A percentile compares a stretch with the other conserved stretches of the same genome.
phyloP scores from a whole-genome alignment of 2,329 filamentous ascomycete genomes.

The Diaporthe vaccinii region DNA sequence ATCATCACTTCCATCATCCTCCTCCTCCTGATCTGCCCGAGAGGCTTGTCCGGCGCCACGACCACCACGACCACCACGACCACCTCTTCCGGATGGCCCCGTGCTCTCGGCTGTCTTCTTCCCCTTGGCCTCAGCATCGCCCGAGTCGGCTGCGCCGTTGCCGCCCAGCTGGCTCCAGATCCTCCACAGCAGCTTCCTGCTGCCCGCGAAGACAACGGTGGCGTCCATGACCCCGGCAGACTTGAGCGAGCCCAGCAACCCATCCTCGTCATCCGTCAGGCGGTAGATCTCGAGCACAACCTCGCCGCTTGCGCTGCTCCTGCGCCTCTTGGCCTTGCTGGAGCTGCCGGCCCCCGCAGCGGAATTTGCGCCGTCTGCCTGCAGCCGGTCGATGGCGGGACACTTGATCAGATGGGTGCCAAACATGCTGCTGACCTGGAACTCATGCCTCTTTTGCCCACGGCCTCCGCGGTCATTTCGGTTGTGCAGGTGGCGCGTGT shows the following conservation, averaged over 20 bases:
- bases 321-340: conserved; percentile 10
- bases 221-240: conserved; percentile 37
- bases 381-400: conserved; percentile 33
- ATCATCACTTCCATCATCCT: not conserved
- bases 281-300: conserved; percentile 44
- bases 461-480: conserved; percentile 41
- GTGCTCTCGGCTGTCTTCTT: conserved; percentile 1
- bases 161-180: conserved; percentile 37
- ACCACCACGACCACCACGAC: not conserved
- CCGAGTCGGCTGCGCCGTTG: not conserved
- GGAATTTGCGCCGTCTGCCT: not conserved
- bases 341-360: not conserved
- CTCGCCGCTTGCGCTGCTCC: conserved; percentile 30
- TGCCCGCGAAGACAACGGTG: conserved; percentile 44
- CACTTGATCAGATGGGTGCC: conserved; percentile 44
- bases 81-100: not conserved
- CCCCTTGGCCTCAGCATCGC: not conserved
- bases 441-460: conserved; percentile 39
- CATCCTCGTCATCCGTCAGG: conserved; percentile 42
- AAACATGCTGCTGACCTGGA: conserved; percentile 43
- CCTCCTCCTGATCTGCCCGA: not conserved
- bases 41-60: not conserved
- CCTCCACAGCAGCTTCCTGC: conserved; percentile 40
- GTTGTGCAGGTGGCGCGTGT: conserved; percentile 46
- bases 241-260: conserved; percentile 42